Evolutionary conservation across 2,329 filamentous ascomycete species (phyloP), one percentile per base, ranked within the genome.

Genomic region (Fusarium secorum): DNA sequence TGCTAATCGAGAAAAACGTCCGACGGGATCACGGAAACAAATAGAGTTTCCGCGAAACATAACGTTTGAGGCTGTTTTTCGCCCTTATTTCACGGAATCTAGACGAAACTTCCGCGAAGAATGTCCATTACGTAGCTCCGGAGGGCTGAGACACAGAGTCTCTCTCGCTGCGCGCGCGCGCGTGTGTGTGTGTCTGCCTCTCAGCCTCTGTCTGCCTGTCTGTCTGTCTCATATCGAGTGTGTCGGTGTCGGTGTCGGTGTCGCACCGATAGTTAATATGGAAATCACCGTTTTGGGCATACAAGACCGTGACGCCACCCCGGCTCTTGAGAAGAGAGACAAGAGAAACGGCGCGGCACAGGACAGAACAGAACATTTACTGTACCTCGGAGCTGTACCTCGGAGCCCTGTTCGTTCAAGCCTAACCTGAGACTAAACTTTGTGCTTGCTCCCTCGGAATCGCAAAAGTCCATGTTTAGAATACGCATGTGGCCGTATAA

Each of bases 401-500:
- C 48, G 14, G 48, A n/a, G 17, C 22, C 36, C 32, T 38, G 13
- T 26, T 52, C 9, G 22, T n/a, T 52, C 32, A 38, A 26, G 41
- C 14, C 53, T 33, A 35, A 46, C 30, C 36, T 32, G 30, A 55
- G 53, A 32, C 38, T 68, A 46, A 22, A 52, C 39, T 68, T 49
- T 68, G 33, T 15, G 38, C 28, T 45, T 56, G 49, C 44, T 33
- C 24, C 45, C 28, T 45, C 45, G 51, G 55, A 30, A 39, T 24
- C 28, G 18, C 28, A 57, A 60, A 61, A 56, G 49, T 33, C 56
- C 63, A 68, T 67, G 49, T 57, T 51, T 49, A 28, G 38, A 49
- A 63, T 68, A 22, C 36, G 36, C 57, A 41, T 54, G n/a, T 26
- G 53, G 24, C 48, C 64, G 66, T 68, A 68, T 68, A 46, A 68